These are phyloP conservation scores for Heliamphora exappendiculata DNA, from an alignment of 148 eudicot genomes.

Conservation along the genomic window DNA sequence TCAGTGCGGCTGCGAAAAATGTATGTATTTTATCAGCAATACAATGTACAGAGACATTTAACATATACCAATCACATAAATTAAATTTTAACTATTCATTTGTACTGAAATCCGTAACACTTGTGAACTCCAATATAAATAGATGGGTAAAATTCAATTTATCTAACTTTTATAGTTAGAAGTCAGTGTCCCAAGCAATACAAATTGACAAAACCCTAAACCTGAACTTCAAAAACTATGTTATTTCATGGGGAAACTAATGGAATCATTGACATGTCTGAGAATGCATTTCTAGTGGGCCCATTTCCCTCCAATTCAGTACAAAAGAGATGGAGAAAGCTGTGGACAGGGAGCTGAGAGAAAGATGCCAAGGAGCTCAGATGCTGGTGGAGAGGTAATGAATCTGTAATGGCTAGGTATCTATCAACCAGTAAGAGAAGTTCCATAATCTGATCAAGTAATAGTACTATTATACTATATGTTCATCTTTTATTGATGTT, in stretches of 20 bases:
- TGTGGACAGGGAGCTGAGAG: slow-evolving; percentile 23
- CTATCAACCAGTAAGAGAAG: not conserved
- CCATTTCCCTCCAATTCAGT: slow-evolving; percentile 51
- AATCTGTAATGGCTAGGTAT: not conserved
- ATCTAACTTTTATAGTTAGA: no score
- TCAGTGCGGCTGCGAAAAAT: slow-evolving; percentile 95
- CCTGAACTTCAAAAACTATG: not conserved
- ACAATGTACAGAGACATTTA: no score
- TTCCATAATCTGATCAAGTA: no score
- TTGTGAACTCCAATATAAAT: no score
- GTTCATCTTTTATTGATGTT: not conserved
- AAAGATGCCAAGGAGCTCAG: slow-evolving; percentile 11
- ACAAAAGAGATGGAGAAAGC: slow-evolving; percentile 31
- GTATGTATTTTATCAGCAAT: slow-evolving; percentile 32
- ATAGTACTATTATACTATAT: no score
- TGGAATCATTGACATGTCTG: slow-evolving; percentile 2
- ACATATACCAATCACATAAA: no score
- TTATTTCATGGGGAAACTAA: not conserved
- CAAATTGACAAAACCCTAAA: not conserved
- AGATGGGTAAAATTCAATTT: no score
- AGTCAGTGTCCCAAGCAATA: no score
- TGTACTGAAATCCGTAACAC: no score
- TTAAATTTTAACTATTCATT: no score
- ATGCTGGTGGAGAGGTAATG: slow-evolving; percentile 18
- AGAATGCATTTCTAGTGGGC: slow-evolving; percentile 72